Base-by-base conservation (phyloP, 441 rosid genomes). In the Brassica hybrid region DNA sequence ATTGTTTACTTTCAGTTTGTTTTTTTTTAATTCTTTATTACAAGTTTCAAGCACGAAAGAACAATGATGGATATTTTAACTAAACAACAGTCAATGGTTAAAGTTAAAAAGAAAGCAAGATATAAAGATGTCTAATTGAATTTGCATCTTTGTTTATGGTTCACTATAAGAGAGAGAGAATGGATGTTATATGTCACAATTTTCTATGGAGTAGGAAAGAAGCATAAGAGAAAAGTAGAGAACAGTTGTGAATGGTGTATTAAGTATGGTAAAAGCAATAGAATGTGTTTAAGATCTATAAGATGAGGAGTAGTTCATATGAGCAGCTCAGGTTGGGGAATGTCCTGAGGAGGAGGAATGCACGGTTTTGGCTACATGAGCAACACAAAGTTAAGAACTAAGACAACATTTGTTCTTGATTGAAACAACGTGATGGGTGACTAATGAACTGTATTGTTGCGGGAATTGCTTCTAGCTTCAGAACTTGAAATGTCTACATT, bases 231-330 rank as follows among this genome's bases (percentile, higher is more conserved):
- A 61, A 1, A 61, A 30, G 65, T 61, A 19, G 65, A 36, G 41
- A 61, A 61, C 19, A 61, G 65, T 61, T 61, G 65, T 61, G 65
- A 61, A 61, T 17, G 19, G 41, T 36, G 65, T 61, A 7, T 27
- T 27, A 1, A 7, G 1, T 61, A 61, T 30, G 65, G 65, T 30
- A 61, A 36, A 30, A 61, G 18, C 65, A 61, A 61, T n/a, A 36
- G 41, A n/a, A 30, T 61, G 65, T 38, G 65, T n/a, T 7, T n/a
- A 61, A 17, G 32, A 61, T 61, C 18, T 61, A 61, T 14, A 60
- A 16, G 38, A 59, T 16, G 36, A 61, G 63, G 36, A 61, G 65
- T 7, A 6, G 41, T 27, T n/a, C 19, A 61, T 61, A 61, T 30
- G 65, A 61, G 65, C 41, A 30, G 41, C 41, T 30, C 32, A 2